Conservation (phyloP, 306 rosid species). For the Casuarina equisetifolia region DNA sequence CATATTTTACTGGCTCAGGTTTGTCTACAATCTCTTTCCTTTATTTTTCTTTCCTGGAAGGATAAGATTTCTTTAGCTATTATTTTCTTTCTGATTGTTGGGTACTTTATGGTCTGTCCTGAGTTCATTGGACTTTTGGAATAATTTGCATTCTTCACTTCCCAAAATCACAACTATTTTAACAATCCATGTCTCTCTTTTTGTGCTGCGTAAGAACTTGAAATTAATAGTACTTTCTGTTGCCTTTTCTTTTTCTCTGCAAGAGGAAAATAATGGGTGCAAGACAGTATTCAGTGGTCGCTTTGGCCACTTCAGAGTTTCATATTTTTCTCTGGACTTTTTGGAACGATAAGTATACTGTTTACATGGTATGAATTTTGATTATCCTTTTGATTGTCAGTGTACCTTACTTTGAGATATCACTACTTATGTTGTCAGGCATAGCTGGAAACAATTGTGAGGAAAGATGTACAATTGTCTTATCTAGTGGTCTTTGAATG, state of each 20-base stretch:
- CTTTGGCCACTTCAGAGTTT: neutral
- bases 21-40: constrained; percentile 20
- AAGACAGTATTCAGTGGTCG: neutral
- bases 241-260: neutral
- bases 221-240: neutral
- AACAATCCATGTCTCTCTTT: neutral
- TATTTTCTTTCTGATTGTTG: neutral
- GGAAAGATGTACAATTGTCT: neutral
- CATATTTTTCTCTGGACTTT: neutral
- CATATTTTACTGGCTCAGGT: constrained; percentile 84
- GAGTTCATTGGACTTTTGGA: neutral
- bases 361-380: neutral
- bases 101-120: neutral
- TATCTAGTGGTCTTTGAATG: neutral
- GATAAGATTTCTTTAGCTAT: neutral
- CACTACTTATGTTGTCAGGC: neutral
- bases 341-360: neutral
- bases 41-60: neutral
- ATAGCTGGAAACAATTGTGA: neutral
- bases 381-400: too few relatives aligned
- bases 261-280: neutral
- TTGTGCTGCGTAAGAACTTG: neutral
- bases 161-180: neutral
- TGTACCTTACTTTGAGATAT: too few relatives aligned
- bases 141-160: neutral